Conservation (phyloP, 106 monocot genomes). For the Apostasia shenzhenica region DNA sequence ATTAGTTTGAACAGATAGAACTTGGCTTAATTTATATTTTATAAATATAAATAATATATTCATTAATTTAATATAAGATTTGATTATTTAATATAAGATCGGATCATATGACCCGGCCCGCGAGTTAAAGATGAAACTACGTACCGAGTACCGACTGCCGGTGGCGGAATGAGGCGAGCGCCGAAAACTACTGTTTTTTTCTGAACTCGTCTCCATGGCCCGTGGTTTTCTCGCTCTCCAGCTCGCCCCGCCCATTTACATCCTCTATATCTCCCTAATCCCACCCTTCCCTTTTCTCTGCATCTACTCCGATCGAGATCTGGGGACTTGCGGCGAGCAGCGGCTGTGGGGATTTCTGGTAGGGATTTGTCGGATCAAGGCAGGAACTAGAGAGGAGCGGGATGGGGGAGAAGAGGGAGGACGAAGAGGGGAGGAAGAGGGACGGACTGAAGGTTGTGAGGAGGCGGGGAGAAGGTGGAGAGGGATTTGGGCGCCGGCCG, state of each 20-base stretch:
- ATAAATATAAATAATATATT: not conserved
- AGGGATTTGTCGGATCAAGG: not conserved
- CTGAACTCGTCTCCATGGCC: slow-evolving; percentile 1
- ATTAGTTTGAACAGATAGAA: no score
- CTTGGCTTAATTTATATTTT: no score
- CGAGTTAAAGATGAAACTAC: not conserved
- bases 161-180: not conserved
- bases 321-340: no score
- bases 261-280: not conserved
- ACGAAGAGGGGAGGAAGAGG: not conserved
- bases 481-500: slow-evolving; percentile 5
- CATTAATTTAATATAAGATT: not conserved
- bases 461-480: slow-evolving; percentile 8
- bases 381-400: slow-evolving; percentile 7
- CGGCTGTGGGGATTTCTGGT: not conserved
- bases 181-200: not conserved
- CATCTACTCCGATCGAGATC: not conserved
- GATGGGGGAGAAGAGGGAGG: slow-evolving; percentile 14
- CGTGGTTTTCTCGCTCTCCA: slow-evolving; percentile 2
- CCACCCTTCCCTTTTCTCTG: not conserved
- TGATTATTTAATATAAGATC: not conserved
- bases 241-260: not conserved
- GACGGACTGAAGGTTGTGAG: slow-evolving; percentile 7
- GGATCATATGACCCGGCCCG: no score
- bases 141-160: not conserved